phyloP scores from a whole-genome alignment of 352 stramenopile genomes.

The Phytophthora ramorum region DNA sequence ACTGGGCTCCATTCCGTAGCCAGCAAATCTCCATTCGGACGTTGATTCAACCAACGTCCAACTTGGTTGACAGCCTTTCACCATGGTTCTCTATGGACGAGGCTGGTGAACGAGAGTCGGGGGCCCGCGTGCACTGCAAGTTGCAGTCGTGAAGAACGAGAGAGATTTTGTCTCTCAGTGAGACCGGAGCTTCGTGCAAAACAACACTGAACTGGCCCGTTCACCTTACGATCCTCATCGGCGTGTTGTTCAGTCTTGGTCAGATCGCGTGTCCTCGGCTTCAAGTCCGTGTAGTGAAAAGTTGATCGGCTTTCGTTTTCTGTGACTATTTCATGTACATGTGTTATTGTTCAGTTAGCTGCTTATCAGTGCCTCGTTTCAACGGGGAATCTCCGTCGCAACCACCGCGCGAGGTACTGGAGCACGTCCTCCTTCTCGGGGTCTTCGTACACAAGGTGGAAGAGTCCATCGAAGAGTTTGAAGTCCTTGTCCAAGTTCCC shows the following conservation, averaged over 20 bases:
- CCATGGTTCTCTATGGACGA: background rate
- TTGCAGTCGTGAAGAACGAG: background rate
- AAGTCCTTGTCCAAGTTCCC: constrained; percentile 65
- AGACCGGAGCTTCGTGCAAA: too few species aligned
- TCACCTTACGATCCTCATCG: too few species aligned
- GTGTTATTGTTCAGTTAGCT: too few species aligned
- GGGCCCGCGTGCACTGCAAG: background rate
- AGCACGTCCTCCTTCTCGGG: constrained; percentile 60
- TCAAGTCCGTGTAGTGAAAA: too few species aligned
- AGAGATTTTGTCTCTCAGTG: background rate
- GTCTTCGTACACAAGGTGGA: constrained; percentile 67
- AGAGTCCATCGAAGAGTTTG: constrained; percentile 63
- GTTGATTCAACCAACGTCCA: too few species aligned
- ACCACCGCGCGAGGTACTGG: constrained; percentile 49
- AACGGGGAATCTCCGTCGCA: constrained; percentile 34
- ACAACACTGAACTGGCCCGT: background rate
- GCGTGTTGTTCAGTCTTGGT: too few species aligned
- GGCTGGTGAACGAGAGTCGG: background rate
- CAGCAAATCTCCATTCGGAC: background rate
- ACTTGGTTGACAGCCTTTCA: background rate
- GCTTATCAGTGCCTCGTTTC: constrained; percentile 16
- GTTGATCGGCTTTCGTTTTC: too few species aligned
- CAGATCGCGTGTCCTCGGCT: too few species aligned
- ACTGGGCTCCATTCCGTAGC: background rate
- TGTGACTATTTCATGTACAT: too few species aligned